Percentiles rank a stretch among this genome's conserved stretches.
These are phyloP conservation scores for Martiniozyma asiatica DNA, from an alignment of 1,139 yeast genomes.

Conservation along the genomic window DNA sequence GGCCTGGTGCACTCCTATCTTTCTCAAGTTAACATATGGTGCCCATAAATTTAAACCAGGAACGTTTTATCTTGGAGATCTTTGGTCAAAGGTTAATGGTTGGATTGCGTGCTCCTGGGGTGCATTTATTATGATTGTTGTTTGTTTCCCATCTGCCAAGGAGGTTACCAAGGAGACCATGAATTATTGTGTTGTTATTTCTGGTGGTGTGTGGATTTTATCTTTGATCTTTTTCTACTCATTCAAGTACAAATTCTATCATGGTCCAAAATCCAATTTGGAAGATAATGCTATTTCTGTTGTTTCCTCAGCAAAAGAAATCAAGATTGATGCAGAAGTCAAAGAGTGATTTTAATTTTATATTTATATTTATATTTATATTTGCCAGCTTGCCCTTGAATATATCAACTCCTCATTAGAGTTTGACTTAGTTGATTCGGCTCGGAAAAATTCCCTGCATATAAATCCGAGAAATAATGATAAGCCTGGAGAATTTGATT, in stretches of 20 bases:
- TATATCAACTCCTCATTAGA: too few species aligned
- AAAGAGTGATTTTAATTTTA: too few species aligned
- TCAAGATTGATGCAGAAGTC: too few species aligned
- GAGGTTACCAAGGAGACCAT: slow-evolving; percentile 30
- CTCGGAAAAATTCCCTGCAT: too few species aligned
- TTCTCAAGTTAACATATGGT: slow-evolving; percentile 35
- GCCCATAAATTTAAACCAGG: slow-evolving; percentile 47
- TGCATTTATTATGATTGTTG: slow-evolving; percentile 24
- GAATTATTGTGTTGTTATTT: slow-evolving; percentile 50
- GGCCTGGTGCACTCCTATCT: slow-evolving; percentile 48
- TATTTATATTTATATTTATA: too few species aligned
- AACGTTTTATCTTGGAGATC: slow-evolving; percentile 45
- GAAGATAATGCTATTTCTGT: slow-evolving; percentile 9
- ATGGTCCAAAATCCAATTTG: slow-evolving; percentile 37
- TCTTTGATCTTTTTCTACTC: slow-evolving; percentile 31
- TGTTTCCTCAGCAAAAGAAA: slow-evolving; percentile 7
- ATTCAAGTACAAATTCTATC: slow-evolving; percentile 36
- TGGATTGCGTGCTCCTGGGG: slow-evolving; percentile 26
- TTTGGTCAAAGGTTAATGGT: slow-evolving; percentile 31
- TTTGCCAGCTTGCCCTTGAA: too few species aligned
- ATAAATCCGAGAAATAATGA: too few species aligned
- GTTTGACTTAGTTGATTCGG: too few species aligned
- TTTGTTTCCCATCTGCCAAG: slow-evolving; percentile 27
- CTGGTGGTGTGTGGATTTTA: slow-evolving; percentile 34
- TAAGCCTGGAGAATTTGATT: slow-evolving; percentile 38